Conservation (phyloP, 805 yeast genomes). For the Kuraishia ogatae region DNA sequence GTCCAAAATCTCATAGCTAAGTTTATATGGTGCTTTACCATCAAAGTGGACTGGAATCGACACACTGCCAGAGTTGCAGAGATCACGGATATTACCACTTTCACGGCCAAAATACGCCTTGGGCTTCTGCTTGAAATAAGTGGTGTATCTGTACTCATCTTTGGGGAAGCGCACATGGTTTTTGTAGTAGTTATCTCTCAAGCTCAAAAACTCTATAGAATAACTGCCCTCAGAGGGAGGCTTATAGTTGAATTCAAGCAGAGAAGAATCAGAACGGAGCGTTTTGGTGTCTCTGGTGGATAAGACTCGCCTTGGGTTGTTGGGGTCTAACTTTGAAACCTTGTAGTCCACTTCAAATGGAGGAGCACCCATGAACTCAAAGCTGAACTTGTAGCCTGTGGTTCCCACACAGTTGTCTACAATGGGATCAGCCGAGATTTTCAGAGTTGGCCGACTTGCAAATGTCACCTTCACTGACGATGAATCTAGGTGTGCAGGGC, state of each 20-base stretch:
- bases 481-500: conserved; percentile 63
- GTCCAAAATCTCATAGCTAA: conserved; percentile 62
- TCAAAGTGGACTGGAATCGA: conserved; percentile 50
- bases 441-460: conserved; percentile 31
- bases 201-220: conserved; percentile 56
- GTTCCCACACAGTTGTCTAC: conserved; percentile 89
- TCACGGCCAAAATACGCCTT: conserved; percentile 30
- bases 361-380: conserved; percentile 71
- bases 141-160: conserved; percentile 46
- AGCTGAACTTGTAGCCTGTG: conserved; percentile 64
- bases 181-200: conserved; percentile 56
- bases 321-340: conserved; percentile 43
- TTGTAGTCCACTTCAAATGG: conserved; percentile 67
- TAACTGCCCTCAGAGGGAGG: conserved; percentile 81
- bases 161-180: conserved; percentile 21
- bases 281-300: conserved; percentile 16
- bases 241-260: conserved; percentile 46
- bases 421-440: conserved; percentile 47
- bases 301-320: conserved; percentile 15
- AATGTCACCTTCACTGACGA: conserved; percentile 37
- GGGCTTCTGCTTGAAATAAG: conserved; percentile 68
- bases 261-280: conserved; percentile 22
- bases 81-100: conserved; percentile 10
- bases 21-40: conserved; percentile 68
- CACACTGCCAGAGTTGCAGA: conserved; percentile 24